These are phyloP conservation scores for Boletus edulis DNA, from an alignment of 768 basidiomycete species.

Conservation along the genomic window DNA sequence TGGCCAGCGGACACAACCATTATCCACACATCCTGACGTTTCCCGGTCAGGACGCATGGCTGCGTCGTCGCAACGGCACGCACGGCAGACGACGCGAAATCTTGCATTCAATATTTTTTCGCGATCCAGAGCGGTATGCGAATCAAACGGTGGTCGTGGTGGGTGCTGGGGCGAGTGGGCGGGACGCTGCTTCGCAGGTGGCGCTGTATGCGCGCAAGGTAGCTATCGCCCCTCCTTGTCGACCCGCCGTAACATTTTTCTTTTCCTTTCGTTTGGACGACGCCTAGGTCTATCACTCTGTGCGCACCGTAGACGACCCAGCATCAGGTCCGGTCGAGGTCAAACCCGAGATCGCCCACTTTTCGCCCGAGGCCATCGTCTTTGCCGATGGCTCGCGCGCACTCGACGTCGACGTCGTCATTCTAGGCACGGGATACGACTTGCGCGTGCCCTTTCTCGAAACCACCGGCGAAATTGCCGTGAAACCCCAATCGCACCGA, in stretches of 20 bases:
- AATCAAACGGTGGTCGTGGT: slow-evolving; percentile 48
- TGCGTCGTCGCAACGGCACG: slow-evolving; percentile 24
- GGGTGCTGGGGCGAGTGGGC: slow-evolving; percentile 45
- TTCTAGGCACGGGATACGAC: slow-evolving; percentile 58
- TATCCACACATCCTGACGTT: slow-evolving; percentile 46
- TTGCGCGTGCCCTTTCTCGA: slow-evolving; percentile 49
- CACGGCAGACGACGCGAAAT: slow-evolving; percentile 35
- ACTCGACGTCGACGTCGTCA: slow-evolving; percentile 41
- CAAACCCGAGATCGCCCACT: slow-evolving; percentile 48
- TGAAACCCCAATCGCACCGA: slow-evolving; percentile 13
- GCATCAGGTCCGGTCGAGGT: slow-evolving; percentile 22
- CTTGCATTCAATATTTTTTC: slow-evolving; percentile 53
- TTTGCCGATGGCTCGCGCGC: slow-evolving; percentile 46
- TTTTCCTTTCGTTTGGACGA: neutral
- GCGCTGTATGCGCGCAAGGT: slow-evolving; percentile 42
- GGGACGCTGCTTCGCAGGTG: slow-evolving; percentile 47
- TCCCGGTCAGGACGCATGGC: slow-evolving; percentile 50
- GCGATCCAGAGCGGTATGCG: slow-evolving; percentile 42
- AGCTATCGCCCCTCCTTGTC: neutral
- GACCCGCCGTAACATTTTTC: neutral
- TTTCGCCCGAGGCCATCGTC: slow-evolving; percentile 42
- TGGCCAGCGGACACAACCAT: slow-evolving; percentile 57
- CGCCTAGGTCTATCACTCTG: slow-evolving; percentile 34
- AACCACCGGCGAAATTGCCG: slow-evolving; percentile 21
- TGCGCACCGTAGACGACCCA: slow-evolving; percentile 27